These are phyloP conservation scores for Acanthamoeba triangularis DNA, from an alignment of 208 protist species.

Conservation along the genomic window DNA sequence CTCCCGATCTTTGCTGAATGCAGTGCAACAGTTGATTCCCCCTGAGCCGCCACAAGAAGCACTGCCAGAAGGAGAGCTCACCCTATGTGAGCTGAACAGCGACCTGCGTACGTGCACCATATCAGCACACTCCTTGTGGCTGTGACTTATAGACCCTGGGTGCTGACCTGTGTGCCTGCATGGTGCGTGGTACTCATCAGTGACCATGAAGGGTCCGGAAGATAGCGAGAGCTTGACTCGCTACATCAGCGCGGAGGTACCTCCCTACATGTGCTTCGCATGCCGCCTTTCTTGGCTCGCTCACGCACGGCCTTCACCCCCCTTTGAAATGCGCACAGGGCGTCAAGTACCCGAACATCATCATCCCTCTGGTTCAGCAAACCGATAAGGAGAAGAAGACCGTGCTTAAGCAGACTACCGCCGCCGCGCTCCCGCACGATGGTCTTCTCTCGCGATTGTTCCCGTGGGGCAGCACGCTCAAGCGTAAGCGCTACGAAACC, in stretches of 20 bases:
- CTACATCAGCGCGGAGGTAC: slow-evolving; percentile 37
- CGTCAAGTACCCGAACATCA: slow-evolving; percentile 42
- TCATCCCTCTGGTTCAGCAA: not conserved
- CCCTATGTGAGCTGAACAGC: slow-evolving; percentile 69
- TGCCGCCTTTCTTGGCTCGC: not conserved
- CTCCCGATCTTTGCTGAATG: not conserved
- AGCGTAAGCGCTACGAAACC: not conserved
- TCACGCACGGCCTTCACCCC: not conserved
- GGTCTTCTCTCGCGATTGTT: not conserved
- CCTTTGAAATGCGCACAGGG: not conserved
- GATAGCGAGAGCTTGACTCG: slow-evolving; percentile 29
- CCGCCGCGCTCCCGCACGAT: not conserved
- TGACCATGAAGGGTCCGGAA: slow-evolving; percentile 20
- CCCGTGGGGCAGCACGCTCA: not conserved
- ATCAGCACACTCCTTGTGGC: not conserved
- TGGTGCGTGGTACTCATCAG: not conserved
- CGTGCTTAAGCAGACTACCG: not conserved
- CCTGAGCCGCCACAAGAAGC: slow-evolving; percentile 41
- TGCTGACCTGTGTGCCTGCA: not conserved
- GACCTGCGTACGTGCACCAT: slow-evolving; percentile 19
- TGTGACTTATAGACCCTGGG: not conserved
- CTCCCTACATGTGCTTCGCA: not conserved
- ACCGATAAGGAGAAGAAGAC: slow-evolving; percentile 34
- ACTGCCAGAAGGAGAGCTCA: slow-evolving; percentile 45
- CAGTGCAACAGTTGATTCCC: slow-evolving; percentile 47